These are phyloP conservation scores for Triticum monococcum DNA, from an alignment of 176 grass and related monocot species.

Conservation along the genomic window DNA sequence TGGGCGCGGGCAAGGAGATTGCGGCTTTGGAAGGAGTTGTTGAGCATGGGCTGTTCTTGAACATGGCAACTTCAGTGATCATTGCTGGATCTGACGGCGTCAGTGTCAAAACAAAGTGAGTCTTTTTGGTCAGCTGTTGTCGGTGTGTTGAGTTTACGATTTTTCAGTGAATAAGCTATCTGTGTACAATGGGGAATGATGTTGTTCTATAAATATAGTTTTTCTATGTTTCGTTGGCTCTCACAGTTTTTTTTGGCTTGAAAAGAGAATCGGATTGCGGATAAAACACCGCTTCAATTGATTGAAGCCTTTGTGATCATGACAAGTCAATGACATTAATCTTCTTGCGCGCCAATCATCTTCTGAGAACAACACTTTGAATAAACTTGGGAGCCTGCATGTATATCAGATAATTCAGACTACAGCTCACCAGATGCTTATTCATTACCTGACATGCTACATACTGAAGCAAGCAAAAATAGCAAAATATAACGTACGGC, in stretches of 20 bases:
- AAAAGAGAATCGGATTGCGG: neutral
- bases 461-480: neutral
- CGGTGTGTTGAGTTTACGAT: slow-evolving; percentile 12
- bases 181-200: slow-evolving; percentile 21
- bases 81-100: slow-evolving; percentile 89
- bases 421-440: neutral
- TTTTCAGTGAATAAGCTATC: slow-evolving; percentile 25
- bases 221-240: neutral
- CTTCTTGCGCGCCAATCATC: neutral
- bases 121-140: neutral
- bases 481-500: neutral
- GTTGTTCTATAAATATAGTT: slow-evolving; percentile 43
- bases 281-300: neutral
- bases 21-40: slow-evolving; percentile 85
- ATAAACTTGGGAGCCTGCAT: neutral
- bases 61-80: slow-evolving; percentile 88
- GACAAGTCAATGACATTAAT: neutral
- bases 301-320: neutral
- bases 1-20: slow-evolving; percentile 72
- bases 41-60: slow-evolving; percentile 90
- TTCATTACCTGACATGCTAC: neutral
- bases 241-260: neutral
- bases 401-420: neutral
- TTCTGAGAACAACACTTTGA: neutral
- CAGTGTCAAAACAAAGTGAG: slow-evolving; percentile 79